phyloP scores from a whole-genome alignment of 2,329 filamentous ascomycete genomes.

The Fusarium humuli region DNA sequence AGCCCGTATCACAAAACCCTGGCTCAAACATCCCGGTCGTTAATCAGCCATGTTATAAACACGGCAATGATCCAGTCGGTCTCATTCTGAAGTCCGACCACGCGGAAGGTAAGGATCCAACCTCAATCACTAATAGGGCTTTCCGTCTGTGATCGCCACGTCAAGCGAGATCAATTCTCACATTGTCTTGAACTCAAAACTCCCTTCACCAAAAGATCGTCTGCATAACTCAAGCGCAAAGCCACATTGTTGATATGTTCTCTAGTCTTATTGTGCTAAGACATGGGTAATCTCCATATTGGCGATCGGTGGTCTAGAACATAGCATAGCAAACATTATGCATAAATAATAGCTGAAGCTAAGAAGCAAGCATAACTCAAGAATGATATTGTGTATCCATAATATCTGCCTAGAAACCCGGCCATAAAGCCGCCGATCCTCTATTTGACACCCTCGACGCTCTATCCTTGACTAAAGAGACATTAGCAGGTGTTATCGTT shows the following conservation, averaged over 20 bases:
- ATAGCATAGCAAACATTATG: neutral
- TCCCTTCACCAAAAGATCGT: neutral
- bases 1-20: slow-evolving; percentile 8
- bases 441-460: neutral
- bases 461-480: slow-evolving; percentile 24
- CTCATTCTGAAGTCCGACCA: neutral
- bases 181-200: slow-evolving; percentile 9
- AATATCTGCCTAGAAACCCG: neutral
- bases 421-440: neutral
- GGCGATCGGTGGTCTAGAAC: neutral
- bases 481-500: neutral
- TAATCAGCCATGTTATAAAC: slow-evolving; percentile 14
- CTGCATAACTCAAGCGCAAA: neutral
- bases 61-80: neutral
- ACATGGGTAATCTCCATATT: slow-evolving; percentile 4
- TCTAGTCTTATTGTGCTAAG: slow-evolving; percentile 1
- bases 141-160: neutral
- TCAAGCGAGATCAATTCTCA: neutral
- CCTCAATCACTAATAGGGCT: neutral
- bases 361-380: neutral
- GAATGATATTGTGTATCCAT: neutral
- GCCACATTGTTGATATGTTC: neutral
- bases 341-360: neutral
- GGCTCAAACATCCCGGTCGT: slow-evolving; percentile 11
- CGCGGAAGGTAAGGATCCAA: neutral